Evolutionary conservation across 1,284 basidiomycete genomes (phyloP).

Genomic region (Leccinum colubrinum): DNA sequence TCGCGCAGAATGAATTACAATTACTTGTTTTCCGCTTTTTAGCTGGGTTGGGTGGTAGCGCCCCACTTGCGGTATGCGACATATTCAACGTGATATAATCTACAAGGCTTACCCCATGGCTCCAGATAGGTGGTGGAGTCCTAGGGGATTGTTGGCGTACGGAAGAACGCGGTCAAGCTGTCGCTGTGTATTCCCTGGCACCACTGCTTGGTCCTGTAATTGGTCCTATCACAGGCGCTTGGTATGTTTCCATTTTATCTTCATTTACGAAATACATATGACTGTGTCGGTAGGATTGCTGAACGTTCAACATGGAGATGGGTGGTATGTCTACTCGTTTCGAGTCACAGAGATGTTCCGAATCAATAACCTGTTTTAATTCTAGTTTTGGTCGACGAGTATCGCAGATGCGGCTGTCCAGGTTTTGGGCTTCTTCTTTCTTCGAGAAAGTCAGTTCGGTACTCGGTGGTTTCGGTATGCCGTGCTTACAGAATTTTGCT

Average conservation of each 20-base stretch:
- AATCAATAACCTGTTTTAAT: background rate
- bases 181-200: constrained; percentile 69
- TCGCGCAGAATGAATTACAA: constrained; percentile 55
- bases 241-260: constrained; percentile 30
- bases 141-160: constrained; percentile 70
- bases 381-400: constrained; percentile 61
- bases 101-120: background rate
- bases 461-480: background rate
- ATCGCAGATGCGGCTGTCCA: constrained; percentile 52
- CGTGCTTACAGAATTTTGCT: background rate
- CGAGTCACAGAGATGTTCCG: background rate
- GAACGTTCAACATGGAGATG: constrained; percentile 61
- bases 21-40: constrained; percentile 66
- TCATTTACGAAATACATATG: background rate
- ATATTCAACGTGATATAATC: background rate
- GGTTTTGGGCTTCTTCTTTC: constrained; percentile 51
- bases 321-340: constrained; percentile 44
- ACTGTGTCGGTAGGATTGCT: constrained; percentile 44
- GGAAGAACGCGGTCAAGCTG: constrained; percentile 66
- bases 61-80: constrained; percentile 53
- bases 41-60: constrained; percentile 63
- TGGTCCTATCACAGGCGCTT: constrained; percentile 64
- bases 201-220: constrained; percentile 56
- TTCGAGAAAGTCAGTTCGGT: constrained; percentile 56
- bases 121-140: constrained; percentile 63